These are phyloP conservation scores for Lathyrus tuberosus DNA, from an alignment of 306 rosid species.

Conservation along the genomic window DNA sequence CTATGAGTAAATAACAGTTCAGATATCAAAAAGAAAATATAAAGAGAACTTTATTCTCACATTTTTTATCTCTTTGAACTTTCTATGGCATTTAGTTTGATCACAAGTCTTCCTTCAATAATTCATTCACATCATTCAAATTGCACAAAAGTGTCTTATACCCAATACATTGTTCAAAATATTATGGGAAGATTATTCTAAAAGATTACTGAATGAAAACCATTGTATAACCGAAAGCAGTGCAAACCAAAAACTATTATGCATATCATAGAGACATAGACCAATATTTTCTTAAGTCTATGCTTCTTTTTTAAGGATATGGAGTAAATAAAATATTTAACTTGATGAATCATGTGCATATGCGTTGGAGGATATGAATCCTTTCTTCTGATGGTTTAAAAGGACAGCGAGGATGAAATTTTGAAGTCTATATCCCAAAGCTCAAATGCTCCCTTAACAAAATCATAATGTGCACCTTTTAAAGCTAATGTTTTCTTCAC, in stretches of 20 bases:
- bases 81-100: no score
- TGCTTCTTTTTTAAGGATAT: background rate
- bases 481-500: slow-evolving; percentile 57
- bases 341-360: background rate
- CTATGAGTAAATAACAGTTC: slow-evolving; percentile 25
- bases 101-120: no score
- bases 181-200: background rate
- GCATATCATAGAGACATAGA: background rate
- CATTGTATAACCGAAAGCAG: no score
- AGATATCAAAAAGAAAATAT: background rate
- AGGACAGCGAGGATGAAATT: slow-evolving; percentile 43
- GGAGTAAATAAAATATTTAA: background rate
- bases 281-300: background rate
- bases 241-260: background rate
- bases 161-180: background rate
- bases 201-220: background rate
- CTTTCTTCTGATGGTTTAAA: slow-evolving; percentile 7
- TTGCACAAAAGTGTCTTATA: background rate
- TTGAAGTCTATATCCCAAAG: slow-evolving; percentile 80
- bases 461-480: slow-evolving; percentile 86
- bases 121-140: background rate
- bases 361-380: background rate
- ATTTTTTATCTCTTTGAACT: no score
- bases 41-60: no score
- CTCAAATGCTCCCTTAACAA: slow-evolving; percentile 69